Evolutionary conservation across 176 grass and related monocot species (phyloP), one percentile per base, ranked within the genome.

Genomic region (Triticum turgidum): DNA sequence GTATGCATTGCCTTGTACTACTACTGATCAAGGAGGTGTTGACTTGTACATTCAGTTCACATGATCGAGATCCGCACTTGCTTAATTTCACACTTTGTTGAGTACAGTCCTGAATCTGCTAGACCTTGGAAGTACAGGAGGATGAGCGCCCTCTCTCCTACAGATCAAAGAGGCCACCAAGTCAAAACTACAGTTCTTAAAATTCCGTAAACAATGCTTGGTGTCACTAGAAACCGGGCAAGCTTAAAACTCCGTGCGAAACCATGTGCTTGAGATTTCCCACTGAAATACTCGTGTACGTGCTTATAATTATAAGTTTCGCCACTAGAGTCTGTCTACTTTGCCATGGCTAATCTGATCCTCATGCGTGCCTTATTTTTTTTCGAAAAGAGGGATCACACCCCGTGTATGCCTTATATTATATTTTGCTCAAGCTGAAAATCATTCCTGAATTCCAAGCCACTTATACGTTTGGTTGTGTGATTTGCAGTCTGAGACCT

Each of bases 401-500:
- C 71, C 37, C 51, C 5, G 1, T 54, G 52, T 3, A 17, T 58
- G 52, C 52, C 15, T 65, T 51, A 8, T 18, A 9, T 69, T 37
- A 22, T 14, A 3, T 41, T 49, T 72, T 13, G 30, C 33, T 80
- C 61, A 87, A 67, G 44, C 20, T 47, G 39, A 44, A 42, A 78
- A 35, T 2, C 21, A 5, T 7, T 73, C 42, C 24, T 4, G 14
- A 56, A 56, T 33, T 44, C 12, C 54, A 3, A 45, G 68, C 74
- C 33, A 38, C 80, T 76, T 18, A 91, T 24, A 8, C 6, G 51
- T 33, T 85, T 70, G 66, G 3, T 59, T 75, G 5, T 72, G 22
- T 67, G 54, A 76, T 81, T 63, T 77, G 38, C 94, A 99, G 97
- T 89, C 97, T 9, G 97, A 94, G 81, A 94, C 90, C 76, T 93